These are phyloP conservation scores for Pleurotus giganteus DNA, from an alignment of 768 basidiomycete species.

Conservation along the genomic window DNA sequence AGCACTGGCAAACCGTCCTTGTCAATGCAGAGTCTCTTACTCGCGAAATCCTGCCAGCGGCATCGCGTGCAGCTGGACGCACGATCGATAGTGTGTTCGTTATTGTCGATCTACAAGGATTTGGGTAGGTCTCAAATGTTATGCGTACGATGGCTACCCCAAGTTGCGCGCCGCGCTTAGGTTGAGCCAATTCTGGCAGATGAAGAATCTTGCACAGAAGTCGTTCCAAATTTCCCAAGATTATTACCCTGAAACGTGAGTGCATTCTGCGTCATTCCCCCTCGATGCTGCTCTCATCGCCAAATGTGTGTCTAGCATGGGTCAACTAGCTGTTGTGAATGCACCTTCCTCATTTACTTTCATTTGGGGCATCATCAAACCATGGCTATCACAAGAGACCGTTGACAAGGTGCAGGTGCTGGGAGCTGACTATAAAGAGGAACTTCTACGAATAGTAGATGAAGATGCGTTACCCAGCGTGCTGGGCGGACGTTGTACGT, in stretches of 20 bases:
- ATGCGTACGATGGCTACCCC: background rate
- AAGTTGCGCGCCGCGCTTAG: constrained; percentile 28
- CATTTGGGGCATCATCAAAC: constrained; percentile 69
- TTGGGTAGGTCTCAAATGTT: constrained; percentile 44
- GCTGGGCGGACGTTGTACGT: constrained; percentile 68
- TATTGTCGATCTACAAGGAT: constrained; percentile 69
- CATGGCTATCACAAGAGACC: constrained; percentile 75
- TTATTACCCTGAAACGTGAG: constrained; percentile 76
- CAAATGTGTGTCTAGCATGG: constrained; percentile 49
- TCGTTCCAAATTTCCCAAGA: constrained; percentile 78
- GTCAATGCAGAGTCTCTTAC: constrained; percentile 65
- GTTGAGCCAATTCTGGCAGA: constrained; percentile 71
- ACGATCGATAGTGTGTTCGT: constrained; percentile 53
- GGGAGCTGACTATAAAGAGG: constrained; percentile 55
- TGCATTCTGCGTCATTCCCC: background rate
- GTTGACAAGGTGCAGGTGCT: constrained; percentile 65
- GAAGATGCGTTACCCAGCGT: constrained; percentile 58
- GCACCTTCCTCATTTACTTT: constrained; percentile 71
- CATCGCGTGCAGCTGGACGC: constrained; percentile 51
- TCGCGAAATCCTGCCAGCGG: constrained; percentile 67
- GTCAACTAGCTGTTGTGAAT: constrained; percentile 67
- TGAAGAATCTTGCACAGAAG: constrained; percentile 58
- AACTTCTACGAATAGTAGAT: constrained; percentile 58
- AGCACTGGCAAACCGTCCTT: constrained; percentile 60
- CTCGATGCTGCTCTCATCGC: background rate